These are phyloP conservation scores for Chrysanthemum makinoi DNA, from an alignment of 129 eudicot genomes.

Conservation along the genomic window DNA sequence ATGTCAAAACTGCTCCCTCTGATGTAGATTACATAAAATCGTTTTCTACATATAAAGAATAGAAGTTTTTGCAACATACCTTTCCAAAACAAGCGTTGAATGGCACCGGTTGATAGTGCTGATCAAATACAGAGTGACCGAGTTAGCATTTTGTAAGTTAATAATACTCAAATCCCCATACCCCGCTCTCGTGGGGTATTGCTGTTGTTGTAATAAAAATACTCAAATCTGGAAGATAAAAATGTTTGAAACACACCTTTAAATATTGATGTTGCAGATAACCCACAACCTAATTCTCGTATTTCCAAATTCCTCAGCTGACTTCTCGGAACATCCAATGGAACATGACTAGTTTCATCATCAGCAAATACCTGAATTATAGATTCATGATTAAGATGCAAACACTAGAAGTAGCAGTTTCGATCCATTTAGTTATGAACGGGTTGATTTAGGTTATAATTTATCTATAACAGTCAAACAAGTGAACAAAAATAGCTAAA, in stretches of 20 bases:
- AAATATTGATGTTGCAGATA: slow-evolving; percentile 42
- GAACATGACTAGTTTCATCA: slow-evolving; percentile 47
- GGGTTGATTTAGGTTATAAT: not conserved
- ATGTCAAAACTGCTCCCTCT: not conserved
- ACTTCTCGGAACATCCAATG: slow-evolving; percentile 47
- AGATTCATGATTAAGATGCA: slow-evolving; percentile 13
- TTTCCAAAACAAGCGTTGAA: slow-evolving; percentile 44
- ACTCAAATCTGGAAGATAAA: slow-evolving; percentile 3
- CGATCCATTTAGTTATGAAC: not conserved
- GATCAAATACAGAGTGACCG: not conserved
- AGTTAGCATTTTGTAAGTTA: slow-evolving; percentile 14
- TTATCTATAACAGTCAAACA: not conserved
- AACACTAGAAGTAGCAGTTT: not conserved
- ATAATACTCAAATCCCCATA: not conserved
- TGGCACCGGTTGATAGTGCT: slow-evolving; percentile 40
- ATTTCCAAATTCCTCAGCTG: slow-evolving; percentile 37
- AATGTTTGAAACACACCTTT: slow-evolving; percentile 40
- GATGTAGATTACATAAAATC: not conserved
- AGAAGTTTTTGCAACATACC: slow-evolving; percentile 36
- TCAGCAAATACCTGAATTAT: slow-evolving; percentile 72
- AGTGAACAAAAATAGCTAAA: not conserved
- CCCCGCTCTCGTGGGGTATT: no score
- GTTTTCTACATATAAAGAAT: no score
- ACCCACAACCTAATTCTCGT: slow-evolving; percentile 52
- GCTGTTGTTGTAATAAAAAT: not conserved